Conservation (phyloP, 176 grass and related monocot genomes). For the Chrysopogon serrulatus region DNA sequence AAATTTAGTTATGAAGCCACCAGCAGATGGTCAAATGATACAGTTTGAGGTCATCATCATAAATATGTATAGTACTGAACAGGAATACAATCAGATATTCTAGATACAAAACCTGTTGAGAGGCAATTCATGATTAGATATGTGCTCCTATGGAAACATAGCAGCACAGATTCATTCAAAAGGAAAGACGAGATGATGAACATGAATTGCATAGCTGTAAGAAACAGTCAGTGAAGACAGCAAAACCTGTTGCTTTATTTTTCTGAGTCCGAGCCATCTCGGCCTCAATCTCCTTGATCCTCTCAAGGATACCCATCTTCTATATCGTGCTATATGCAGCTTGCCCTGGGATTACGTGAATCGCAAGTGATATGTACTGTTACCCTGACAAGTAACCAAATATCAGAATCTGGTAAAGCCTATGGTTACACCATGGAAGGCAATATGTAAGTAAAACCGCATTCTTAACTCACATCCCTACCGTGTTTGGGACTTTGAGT, state of each 20-base stretch:
- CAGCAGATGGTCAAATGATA: background rate
- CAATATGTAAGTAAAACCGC: too few species aligned
- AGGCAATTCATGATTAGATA: background rate
- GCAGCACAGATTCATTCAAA: background rate
- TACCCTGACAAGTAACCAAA: background rate
- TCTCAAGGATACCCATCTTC: constrained; percentile 97
- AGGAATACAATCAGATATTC: background rate
- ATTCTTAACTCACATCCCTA: too few species aligned
- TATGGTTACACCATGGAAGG: background rate
- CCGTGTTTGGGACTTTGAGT: too few species aligned
- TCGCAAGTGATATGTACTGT: background rate
- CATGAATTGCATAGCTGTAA: background rate
- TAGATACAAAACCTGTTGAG: background rate
- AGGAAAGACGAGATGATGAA: background rate
- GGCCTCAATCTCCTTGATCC: constrained; percentile 95
- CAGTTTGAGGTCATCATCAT: background rate
- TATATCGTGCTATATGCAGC: constrained; percentile 1
- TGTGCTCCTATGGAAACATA: background rate
- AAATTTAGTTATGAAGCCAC: background rate
- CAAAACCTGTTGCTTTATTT: constrained; percentile 94
- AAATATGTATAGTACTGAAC: background rate
- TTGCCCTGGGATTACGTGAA: background rate
- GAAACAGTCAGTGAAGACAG: constrained; percentile 5
- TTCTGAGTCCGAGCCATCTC: constrained; percentile 97
- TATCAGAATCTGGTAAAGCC: background rate